Conservation (phyloP, 208 protist species). For the Lotmaria passim region DNA sequence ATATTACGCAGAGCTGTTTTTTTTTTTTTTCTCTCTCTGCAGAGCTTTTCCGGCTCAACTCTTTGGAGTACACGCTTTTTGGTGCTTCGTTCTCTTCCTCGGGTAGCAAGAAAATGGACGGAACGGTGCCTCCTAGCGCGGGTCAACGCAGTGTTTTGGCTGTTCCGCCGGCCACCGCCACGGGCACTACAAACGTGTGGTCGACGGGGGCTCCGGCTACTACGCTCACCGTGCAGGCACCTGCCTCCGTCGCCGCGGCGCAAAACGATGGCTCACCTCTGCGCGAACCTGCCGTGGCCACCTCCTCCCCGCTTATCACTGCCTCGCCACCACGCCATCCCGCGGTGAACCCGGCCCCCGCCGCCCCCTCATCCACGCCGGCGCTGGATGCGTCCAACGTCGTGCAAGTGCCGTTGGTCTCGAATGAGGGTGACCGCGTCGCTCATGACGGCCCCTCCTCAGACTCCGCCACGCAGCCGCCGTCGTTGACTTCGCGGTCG, state of each 20-base stretch:
- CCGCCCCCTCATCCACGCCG: neutral
- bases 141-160: neutral
- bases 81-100: neutral
- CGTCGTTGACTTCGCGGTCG: neutral
- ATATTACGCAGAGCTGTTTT: neutral
- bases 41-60: no score
- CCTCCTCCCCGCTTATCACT: neutral
- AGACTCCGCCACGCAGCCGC: neutral
- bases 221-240: neutral
- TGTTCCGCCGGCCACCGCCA: neutral
- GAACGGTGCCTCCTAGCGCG: neutral
- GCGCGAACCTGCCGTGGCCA: neutral
- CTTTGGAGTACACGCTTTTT: slow-evolving; percentile 5
- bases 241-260: neutral
- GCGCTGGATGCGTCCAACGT: neutral
- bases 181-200: slow-evolving; percentile 1
- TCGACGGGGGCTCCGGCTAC: neutral
- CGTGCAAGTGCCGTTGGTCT: neutral
- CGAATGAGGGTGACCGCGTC: neutral
- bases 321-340: neutral
- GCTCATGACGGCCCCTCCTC: neutral
- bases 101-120: neutral
- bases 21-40: slow-evolving; percentile 10
- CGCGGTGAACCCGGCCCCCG: neutral
- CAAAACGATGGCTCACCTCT: slow-evolving; percentile 2